Conservation (phyloP, 2,329 filamentous ascomycete species). For the Aspergillus uvarum region DNA sequence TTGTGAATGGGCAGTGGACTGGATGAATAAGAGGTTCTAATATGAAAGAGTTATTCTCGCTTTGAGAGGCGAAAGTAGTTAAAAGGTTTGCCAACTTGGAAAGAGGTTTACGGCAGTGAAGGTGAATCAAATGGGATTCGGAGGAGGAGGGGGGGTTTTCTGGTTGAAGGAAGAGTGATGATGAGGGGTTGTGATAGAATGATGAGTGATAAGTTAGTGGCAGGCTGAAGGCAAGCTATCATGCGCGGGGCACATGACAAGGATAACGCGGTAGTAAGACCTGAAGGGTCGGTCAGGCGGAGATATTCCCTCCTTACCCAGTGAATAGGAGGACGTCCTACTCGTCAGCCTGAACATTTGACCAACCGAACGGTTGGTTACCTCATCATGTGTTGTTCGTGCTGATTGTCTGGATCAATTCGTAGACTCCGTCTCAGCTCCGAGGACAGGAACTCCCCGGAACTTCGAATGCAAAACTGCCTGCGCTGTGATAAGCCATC, state of each 20-base stretch:
- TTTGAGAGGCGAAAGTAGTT: not conserved
- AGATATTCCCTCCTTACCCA: not conserved
- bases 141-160: not conserved
- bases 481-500: conserved; percentile 1
- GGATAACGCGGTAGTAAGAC: not conserved
- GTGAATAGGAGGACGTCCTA: no score
- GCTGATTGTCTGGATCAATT: no score
- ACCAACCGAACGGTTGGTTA: not conserved
- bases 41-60: not conserved
- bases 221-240: not conserved
- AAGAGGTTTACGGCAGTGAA: not conserved
- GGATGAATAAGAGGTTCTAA: not conserved
- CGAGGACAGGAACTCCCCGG: not conserved
- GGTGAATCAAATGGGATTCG: not conserved
- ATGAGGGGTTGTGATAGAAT: not conserved
- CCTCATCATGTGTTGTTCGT: conserved; percentile 14
- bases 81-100: not conserved
- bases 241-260: conserved; percentile 23
- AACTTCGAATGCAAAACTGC: not conserved
- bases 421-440: not conserved
- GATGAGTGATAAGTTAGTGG: no score
- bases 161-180: not conserved
- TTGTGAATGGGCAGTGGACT: not conserved
- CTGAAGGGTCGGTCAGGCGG: not conserved
- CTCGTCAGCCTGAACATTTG: no score